Base-by-base conservation (phyloP, 257 asterid genomes). In the Rubia yunnanensis region DNA sequence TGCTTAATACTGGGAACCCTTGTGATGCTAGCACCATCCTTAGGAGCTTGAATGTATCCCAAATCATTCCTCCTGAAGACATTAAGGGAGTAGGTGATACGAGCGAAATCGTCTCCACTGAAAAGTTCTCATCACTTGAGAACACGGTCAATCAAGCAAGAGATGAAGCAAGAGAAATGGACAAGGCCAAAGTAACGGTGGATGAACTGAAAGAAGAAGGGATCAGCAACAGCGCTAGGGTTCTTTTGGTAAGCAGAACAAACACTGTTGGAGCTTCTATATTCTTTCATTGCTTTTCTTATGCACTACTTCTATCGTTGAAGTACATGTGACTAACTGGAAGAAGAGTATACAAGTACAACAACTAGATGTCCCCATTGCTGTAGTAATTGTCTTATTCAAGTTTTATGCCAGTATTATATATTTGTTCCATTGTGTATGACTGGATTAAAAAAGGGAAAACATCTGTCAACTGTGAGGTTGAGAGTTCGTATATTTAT, bases 11-110 rank as follows among this genome's bases (percentile, higher is more conserved):
- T 4, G 86, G 76, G 49, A 86, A 83, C 66, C 89, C 91, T 3
- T 84, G 98, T 71, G 87, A 91, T 15, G 96, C 95, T 35, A 89
- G 91, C 57, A 79, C 95, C 0, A 82, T 92, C 24, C 87, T 92
- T 17, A 80, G 95, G 83, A 92, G 70, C 78, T 75, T 87, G 77
- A 92, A 84, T 34, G 82, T 76, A 18, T 78, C 95, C 23, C 78
- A 49, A 50, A 36, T 72, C 22, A 70, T 68, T 66, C 77, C 92
- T 27, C 52, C 60, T 70, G 17, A 59, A 1, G 82, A 70, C 49
- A 34, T 58, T 3, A 66, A 73, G 31, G 68, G 74, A 67, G 49
- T 65, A 5, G 39, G 67, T 14, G 74, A 69, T 0, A 68, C 23
- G 1, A 56, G 49, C 53, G 82, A 71, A 18, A 70, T 57, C 8